These are phyloP conservation scores for Podosphaera fusca DNA, from an alignment of 2,329 filamentous ascomycete genomes.

Conservation along the genomic window DNA sequence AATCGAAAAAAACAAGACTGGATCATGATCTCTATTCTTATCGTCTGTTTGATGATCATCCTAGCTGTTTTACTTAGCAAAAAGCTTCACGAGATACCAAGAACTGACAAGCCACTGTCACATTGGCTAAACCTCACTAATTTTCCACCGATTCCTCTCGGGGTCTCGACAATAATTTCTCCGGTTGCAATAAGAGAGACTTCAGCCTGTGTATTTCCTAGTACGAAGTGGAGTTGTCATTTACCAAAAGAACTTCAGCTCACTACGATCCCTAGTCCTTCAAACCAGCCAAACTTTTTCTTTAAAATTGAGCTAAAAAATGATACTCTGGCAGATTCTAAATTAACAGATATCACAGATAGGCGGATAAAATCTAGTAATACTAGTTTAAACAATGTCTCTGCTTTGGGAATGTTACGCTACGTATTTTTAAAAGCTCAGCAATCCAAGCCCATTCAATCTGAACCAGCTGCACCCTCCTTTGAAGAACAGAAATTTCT, in stretches of 20 bases:
- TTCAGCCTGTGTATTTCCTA: slow-evolving; percentile 45
- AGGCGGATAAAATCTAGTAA: slow-evolving; percentile 10
- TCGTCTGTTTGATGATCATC: slow-evolving; percentile 30
- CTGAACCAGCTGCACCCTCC: slow-evolving; percentile 23
- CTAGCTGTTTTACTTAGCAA: slow-evolving; percentile 34
- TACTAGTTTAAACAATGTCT: slow-evolving; percentile 13
- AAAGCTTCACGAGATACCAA: slow-evolving; percentile 23
- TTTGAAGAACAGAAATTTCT: slow-evolving; percentile 52
- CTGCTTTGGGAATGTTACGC: slow-evolving; percentile 15
- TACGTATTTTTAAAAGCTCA: slow-evolving; percentile 13
- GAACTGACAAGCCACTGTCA: slow-evolving; percentile 18
- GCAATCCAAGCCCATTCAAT: slow-evolving; percentile 19
- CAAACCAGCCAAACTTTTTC: slow-evolving; percentile 55
- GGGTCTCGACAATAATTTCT: slow-evolving; percentile 54
- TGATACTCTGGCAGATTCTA: slow-evolving; percentile 22
- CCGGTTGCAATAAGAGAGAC: slow-evolving; percentile 41
- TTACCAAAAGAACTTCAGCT: slow-evolving; percentile 57
- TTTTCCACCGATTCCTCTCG: slow-evolving; percentile 70
- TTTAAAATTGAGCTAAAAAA: slow-evolving; percentile 57
- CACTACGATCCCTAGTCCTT: slow-evolving; percentile 35
- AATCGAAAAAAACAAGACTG: slow-evolving; percentile 38
- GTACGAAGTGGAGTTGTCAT: slow-evolving; percentile 67
- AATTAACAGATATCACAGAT: slow-evolving; percentile 19
- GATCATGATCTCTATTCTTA: slow-evolving; percentile 26
- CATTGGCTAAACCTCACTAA: slow-evolving; percentile 67